A percentile compares a stretch with the other conserved stretches of the same genome.
These are phyloP conservation scores for Yamadazyma philogaea DNA, from an alignment of 805 yeast genomes.

Conservation along the genomic window DNA sequence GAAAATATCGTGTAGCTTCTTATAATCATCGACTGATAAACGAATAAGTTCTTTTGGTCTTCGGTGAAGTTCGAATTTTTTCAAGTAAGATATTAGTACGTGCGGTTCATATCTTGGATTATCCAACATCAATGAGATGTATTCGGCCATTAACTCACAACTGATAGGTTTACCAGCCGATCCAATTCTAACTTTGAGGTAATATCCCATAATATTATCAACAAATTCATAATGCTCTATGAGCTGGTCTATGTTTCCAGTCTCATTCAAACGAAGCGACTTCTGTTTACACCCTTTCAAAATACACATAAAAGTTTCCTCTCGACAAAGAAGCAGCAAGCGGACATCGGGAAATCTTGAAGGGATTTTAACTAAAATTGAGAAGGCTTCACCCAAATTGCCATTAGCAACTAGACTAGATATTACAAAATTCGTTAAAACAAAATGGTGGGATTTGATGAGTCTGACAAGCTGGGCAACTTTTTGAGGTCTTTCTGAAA, in stretches of 20 bases:
- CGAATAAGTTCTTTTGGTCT: slow-evolving; percentile 1
- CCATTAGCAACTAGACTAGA: slow-evolving; percentile 25
- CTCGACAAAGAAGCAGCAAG: slow-evolving; percentile 12
- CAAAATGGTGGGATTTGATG: slow-evolving; percentile 23
- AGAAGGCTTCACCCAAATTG: slow-evolving; percentile 24
- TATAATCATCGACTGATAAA: slow-evolving; percentile 7
- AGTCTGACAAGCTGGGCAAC: slow-evolving; percentile 12
- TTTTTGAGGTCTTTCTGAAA: slow-evolving; percentile 10
- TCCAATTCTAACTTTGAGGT: slow-evolving; percentile 7
- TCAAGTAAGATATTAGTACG: slow-evolving; percentile 2
- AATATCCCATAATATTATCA: slow-evolving; percentile 10
- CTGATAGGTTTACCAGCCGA: background rate
- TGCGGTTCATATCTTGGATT: slow-evolving; percentile 9
- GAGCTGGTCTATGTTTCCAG: slow-evolving; percentile 4
- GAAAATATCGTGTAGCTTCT: slow-evolving; percentile 4
- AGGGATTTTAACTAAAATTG: slow-evolving; percentile 21
- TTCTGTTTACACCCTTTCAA: slow-evolving; percentile 12
- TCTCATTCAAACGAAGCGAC: slow-evolving; percentile 1
- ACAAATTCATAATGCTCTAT: slow-evolving; percentile 7
- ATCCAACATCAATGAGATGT: slow-evolving; percentile 6
- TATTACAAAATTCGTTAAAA: slow-evolving; percentile 26
- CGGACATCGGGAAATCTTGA: slow-evolving; percentile 9
- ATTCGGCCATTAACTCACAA: slow-evolving; percentile 7
- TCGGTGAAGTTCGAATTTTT: background rate
- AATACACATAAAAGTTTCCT: slow-evolving; percentile 14